Base-by-base conservation (phyloP, 176 grass and related monocot genomes). In the Tillandsia leiboldiana region DNA sequence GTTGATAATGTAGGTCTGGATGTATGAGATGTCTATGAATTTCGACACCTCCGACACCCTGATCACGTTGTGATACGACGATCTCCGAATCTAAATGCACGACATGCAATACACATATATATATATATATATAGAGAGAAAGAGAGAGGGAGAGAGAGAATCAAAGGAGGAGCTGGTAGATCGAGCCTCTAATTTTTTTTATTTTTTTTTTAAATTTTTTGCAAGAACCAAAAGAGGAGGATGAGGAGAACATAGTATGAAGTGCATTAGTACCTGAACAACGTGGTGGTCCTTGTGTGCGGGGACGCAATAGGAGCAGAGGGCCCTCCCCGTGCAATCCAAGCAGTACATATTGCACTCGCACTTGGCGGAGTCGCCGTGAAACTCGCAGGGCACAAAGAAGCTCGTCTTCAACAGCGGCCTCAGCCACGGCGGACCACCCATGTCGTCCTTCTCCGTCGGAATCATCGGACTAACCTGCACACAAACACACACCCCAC, bases 321-420 rank as follows among this genome's bases (percentile, higher is more conserved):
- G 90, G n/a, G 90, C 90, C 53, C 90, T 83, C 73, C 78, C 86
- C 69, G 74, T 74, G 87, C 95, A 99, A 72, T 91, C 95, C 64
- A 99, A 85, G 87, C 95, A 99, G 83, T 94, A 99, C 95, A 99
- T 99, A 79, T 99, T 99, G 80, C 95, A 99, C 84, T 99, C 95
- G 82, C 90, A 88, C 90, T 91, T 99, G 87, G 93, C 87, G 6
- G 90, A 75, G 75, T 99, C 95, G 0, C 82, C 84, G 72, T 99
- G 95, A 26, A 82, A 10, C 78, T 99, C 88, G 90, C 95, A 99
- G 86, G 90, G 95, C 51, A 88, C 95, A 78, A 99, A 99, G 84
- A 94, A 99, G 52, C 83, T 78, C 66, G 90, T 86, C 13, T 77
- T 15, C 69, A 99, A 81, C 71, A 99, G 84, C 78, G 90, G 95